Evolutionary conservation across 305 asterid species (phyloP).

Genomic region (Fraxinus dipetala): DNA sequence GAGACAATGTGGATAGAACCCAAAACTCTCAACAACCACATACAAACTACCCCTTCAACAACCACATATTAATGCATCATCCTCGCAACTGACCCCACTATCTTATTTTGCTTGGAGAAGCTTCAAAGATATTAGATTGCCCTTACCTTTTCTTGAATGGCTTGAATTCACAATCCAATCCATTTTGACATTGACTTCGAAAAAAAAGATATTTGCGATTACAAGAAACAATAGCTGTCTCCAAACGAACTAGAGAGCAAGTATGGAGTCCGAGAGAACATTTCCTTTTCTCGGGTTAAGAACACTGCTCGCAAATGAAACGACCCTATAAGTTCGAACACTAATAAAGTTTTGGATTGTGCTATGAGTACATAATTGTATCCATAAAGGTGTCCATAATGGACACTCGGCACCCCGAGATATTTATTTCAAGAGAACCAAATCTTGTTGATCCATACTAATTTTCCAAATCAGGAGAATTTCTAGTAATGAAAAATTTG

Average conservation of each 20-base stretch:
- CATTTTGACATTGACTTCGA: conserved; percentile 15
- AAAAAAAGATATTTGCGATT: neutral
- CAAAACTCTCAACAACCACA: conserved; percentile 12
- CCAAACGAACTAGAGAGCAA: neutral
- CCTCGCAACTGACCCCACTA: conserved; percentile 8
- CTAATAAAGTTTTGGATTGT: neutral
- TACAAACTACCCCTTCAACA: conserved; percentile 23
- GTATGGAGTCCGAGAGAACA: neutral
- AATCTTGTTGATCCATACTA: neutral
- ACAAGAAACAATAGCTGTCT: neutral
- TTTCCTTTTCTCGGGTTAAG: neutral
- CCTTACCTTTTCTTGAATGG: neutral
- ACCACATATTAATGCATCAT: conserved; percentile 21
- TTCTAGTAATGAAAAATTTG: neutral
- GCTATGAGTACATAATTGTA: no score
- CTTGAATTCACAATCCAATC: neutral
- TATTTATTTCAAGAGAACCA: neutral
- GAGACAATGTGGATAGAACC: neutral
- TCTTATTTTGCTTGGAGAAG: neutral
- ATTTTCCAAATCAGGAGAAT: neutral
- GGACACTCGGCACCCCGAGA: no score
- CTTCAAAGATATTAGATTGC: conserved; percentile 2
- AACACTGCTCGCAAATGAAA: neutral
- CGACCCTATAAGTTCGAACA: neutral
- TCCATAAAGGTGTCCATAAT: no score